Base-by-base conservation (phyloP, 257 asterid species). In the Lithospermum erythrorhizon region DNA sequence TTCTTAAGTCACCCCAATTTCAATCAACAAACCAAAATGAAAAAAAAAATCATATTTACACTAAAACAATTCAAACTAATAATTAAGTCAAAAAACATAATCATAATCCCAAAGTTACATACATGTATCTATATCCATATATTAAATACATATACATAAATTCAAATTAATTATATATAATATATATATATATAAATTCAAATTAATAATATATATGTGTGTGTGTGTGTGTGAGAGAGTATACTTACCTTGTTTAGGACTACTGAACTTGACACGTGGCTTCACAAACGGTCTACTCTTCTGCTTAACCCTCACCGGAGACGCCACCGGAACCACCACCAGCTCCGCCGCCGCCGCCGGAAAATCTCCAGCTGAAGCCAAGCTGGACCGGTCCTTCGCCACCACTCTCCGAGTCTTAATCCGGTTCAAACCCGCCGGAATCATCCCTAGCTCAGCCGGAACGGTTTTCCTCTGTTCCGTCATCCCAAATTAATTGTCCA, bases 351-450 rank as follows among this genome's bases (percentile, higher is more conserved):
- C 29, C 29, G 29, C 29, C 32, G 32, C 32, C 32, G 32, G 32
- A 27, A 3, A 6, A 27, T 19, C 62, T 19, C 73, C 86, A 62
- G 76, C 76, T 61, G 70, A 76, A 1, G 79, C 61, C 66, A 75
- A 52, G 32, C 65, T 70, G 45, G 63, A 70, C 62, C 73, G 73
- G 53, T 68, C 95, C 72, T 76, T 73, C 2, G 75, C 16, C 41
- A 53, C 71, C 54, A 61, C 69, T 25, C 74, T 61, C 47, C 95
- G 82, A 72, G 95, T 91, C 78, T 71, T 91, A 59, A 91, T 87
- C 78, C 96, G 85, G 83, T 88, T 91, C 87, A 91, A 81, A 6
- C 98, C 90, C 69, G 75, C 76, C 75, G 96, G 98, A 74, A 91
- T 41, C 5, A 14, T 82, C 55, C 82, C 93, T 53, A 65, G 68